phyloP scores from a whole-genome alignment of 2,329 filamentous ascomycete genomes.

The Fusarium liriodendri region DNA sequence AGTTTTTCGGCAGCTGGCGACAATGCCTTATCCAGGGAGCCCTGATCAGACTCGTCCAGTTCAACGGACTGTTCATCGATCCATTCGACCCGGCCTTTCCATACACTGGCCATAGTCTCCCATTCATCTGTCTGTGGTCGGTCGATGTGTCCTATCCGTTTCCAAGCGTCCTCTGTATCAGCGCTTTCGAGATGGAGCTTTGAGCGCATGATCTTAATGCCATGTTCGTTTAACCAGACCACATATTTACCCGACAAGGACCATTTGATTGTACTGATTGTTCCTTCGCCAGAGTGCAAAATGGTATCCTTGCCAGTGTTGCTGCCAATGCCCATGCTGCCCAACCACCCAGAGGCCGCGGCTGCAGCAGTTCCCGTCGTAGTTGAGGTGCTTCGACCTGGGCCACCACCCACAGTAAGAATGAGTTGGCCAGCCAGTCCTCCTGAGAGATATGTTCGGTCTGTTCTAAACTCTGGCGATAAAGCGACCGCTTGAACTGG shows the following conservation, averaged over 20 bases:
- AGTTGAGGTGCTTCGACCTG: slow-evolving; percentile 87
- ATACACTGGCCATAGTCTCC: slow-evolving; percentile 96
- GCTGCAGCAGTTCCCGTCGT: slow-evolving; percentile 86
- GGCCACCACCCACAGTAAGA: slow-evolving; percentile 82
- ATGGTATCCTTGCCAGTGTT: slow-evolving; percentile 87
- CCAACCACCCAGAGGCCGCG: slow-evolving; percentile 89
- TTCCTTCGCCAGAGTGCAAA: slow-evolving; percentile 91
- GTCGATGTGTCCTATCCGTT: slow-evolving; percentile 91
- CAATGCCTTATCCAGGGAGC: slow-evolving; percentile 47
- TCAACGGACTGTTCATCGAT: slow-evolving; percentile 87
- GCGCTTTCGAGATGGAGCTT: slow-evolving; percentile 82
- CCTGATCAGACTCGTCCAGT: slow-evolving; percentile 68
- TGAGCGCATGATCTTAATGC: slow-evolving; percentile 97
- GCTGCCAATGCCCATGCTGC: slow-evolving; percentile 82
- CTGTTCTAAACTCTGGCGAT: slow-evolving; percentile 94
- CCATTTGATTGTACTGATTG: slow-evolving; percentile 93
- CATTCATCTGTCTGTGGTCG: slow-evolving; percentile 87
- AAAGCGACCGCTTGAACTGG: slow-evolving; percentile 92
- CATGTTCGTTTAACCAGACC: slow-evolving; percentile 95
- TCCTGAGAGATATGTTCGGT: slow-evolving; percentile 90
- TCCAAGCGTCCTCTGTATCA: slow-evolving; percentile 90
- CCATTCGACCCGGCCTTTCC: slow-evolving; percentile 94
- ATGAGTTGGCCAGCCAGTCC: slow-evolving; percentile 90
- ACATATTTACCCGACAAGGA: slow-evolving; percentile 92
- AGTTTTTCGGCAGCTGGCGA: slow-evolving; percentile 61